A percentile compares a stretch with the other conserved stretches of the same genome.
These are phyloP conservation scores for Centella asiatica DNA, from an alignment of 129 eudicot genomes.

Conservation along the genomic window DNA sequence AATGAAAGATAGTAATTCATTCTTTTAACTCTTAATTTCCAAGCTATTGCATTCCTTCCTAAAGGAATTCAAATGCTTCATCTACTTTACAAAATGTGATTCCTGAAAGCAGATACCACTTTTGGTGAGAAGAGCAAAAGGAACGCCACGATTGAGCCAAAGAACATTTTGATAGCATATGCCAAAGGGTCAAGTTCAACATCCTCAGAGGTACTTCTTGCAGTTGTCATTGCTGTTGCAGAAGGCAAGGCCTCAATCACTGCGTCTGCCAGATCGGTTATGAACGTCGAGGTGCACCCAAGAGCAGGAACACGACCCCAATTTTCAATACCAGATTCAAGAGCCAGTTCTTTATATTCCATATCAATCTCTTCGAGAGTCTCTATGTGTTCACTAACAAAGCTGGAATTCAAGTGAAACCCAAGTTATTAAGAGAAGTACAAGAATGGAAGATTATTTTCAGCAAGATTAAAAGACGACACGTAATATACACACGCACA, in stretches of 20 bases:
- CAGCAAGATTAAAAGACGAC: not conserved
- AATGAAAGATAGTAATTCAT: no score
- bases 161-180: constrained; percentile 49
- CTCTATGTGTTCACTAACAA: constrained; percentile 98
- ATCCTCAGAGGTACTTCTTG: constrained; percentile 22
- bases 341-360: constrained; percentile 84
- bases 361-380: constrained; percentile 95
- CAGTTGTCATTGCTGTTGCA: constrained; percentile 54
- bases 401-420: constrained; percentile 36
- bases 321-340: constrained; percentile 75
- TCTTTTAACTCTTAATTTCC: not conserved
- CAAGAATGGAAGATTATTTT: not conserved
- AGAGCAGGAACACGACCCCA: constrained; percentile 99
- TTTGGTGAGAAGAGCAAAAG: constrained; percentile 67
- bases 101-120: constrained; percentile 40
- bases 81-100: constrained; percentile 20
- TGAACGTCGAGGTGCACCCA: constrained; percentile 64
- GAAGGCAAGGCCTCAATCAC: constrained; percentile 94
- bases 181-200: constrained; percentile 34
- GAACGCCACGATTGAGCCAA: constrained; percentile 79
- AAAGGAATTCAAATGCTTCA: not conserved
- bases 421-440: not conserved
- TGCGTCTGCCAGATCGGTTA: constrained; percentile 82
- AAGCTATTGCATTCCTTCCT: not conserved
- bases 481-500: not conserved